A percentile compares a stretch with the other conserved stretches of the same genome.
Evolutionary conservation across 331 rosid genomes (phyloP).

Genomic region (Ulmus americana): DNA sequence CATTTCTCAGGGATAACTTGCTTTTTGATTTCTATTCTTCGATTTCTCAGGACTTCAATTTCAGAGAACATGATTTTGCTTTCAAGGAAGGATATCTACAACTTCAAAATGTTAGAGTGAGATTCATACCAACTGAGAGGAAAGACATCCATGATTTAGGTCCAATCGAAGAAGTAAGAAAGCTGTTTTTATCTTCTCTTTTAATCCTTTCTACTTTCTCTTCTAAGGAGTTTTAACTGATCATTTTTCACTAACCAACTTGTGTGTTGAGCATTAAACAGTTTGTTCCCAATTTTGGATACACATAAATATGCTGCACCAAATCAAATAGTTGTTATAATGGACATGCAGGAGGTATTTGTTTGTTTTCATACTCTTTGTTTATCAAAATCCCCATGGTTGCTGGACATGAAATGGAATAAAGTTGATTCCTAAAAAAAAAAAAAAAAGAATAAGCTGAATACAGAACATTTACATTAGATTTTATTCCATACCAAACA

Average conservation of each 20-base stretch:
- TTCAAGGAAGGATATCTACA: conserved; percentile 77
- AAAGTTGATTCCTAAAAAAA: too few relatives aligned
- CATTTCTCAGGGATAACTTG: too few relatives aligned
- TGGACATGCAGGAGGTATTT: conserved; percentile 72
- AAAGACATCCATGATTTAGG: conserved; percentile 81
- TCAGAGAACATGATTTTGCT: conserved; percentile 90
- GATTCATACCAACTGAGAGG: conserved; percentile 77
- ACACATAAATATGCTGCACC: conserved; percentile 75
- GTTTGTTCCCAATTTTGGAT: conserved; percentile 57
- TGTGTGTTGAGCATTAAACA: conserved; percentile 20
- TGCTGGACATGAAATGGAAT: too few relatives aligned
- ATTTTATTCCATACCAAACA: too few relatives aligned
- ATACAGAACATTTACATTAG: too few relatives aligned
- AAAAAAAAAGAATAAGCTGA: too few relatives aligned
- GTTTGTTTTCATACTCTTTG: conserved; percentile 13
- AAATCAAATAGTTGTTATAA: conserved; percentile 59
- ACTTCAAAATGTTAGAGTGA: conserved; percentile 83
- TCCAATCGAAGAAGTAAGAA: conserved; percentile 74
- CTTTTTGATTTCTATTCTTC: conserved; percentile 3
- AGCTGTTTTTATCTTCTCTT: neutral
- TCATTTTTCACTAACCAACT: conserved; percentile 3
- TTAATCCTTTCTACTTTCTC: neutral
- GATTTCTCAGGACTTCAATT: conserved; percentile 68
- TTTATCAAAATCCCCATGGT: too few relatives aligned
- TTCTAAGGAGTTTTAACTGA: neutral